These are phyloP conservation scores for Scleroderma bovista DNA, from an alignment of 768 basidiomycete species.

Conservation along the genomic window DNA sequence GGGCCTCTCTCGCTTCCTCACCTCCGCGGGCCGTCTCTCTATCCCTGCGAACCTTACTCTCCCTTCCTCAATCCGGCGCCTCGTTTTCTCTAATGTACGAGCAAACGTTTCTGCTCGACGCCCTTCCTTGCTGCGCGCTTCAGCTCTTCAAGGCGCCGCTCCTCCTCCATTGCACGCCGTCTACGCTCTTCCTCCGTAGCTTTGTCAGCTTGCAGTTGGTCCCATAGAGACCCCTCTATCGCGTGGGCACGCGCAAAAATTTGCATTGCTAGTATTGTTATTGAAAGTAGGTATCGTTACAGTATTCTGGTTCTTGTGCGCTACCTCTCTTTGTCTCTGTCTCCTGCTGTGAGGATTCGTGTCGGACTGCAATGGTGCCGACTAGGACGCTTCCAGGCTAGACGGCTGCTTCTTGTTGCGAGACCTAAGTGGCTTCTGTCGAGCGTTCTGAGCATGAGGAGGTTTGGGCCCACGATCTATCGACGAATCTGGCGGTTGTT, in stretches of 20 bases:
- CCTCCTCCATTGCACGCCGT: constrained; percentile 13
- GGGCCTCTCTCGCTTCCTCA: constrained; percentile 22
- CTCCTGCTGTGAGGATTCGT: neutral
- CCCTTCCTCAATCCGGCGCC: constrained; percentile 18
- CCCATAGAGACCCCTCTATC: constrained; percentile 53
- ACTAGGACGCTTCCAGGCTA: neutral
- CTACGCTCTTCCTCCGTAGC: constrained; percentile 19
- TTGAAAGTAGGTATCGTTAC: neutral
- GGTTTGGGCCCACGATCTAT: constrained; percentile 15
- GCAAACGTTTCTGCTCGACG: constrained; percentile 7
- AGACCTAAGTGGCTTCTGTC: neutral
- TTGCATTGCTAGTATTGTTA: neutral
- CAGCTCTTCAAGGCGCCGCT: constrained; percentile 14
- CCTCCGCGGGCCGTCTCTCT: constrained; percentile 22
- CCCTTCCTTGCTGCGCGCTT: constrained; percentile 12
- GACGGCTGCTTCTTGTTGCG: neutral
- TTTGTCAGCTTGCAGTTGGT: constrained; percentile 37
- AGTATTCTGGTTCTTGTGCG: neutral
- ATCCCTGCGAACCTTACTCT: constrained; percentile 13
- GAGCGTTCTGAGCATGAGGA: neutral
- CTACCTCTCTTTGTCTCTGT: neutral
- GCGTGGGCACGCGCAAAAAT: constrained; percentile 17
- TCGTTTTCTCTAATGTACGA: constrained; percentile 5
- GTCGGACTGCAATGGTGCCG: neutral
- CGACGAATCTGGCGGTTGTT: constrained; percentile 11